phyloP scores from a whole-genome alignment of 1,284 basidiomycete genomes.

The Grifola frondosa region DNA sequence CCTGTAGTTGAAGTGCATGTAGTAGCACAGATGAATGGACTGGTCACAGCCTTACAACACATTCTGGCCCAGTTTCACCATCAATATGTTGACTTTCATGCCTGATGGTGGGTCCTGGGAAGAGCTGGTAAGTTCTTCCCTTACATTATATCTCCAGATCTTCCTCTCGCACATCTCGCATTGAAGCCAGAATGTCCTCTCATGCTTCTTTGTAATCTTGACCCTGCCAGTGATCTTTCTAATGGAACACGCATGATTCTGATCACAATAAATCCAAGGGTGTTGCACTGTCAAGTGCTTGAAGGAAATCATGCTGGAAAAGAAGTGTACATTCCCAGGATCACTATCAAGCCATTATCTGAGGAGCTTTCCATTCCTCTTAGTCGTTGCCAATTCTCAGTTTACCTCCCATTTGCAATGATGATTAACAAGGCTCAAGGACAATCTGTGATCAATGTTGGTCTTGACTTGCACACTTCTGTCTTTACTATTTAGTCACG shows the following conservation, averaged over 20 bases:
- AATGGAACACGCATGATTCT: slow-evolving; percentile 32
- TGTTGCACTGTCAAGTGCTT: slow-evolving; percentile 22
- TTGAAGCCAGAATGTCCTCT: slow-evolving; percentile 34
- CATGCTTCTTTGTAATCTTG: slow-evolving; percentile 36
- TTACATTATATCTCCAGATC: too few species aligned
- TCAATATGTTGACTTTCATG: too few species aligned
- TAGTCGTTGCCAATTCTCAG: slow-evolving; percentile 34
- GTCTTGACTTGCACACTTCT: slow-evolving; percentile 29
- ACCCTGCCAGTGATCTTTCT: slow-evolving; percentile 31
- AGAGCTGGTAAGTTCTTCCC: too few species aligned
- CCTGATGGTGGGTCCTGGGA: too few species aligned
- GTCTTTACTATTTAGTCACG: slow-evolving; percentile 42
- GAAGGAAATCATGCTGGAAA: slow-evolving; percentile 20
- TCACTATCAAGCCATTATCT: slow-evolving; percentile 17
- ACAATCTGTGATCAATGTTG: slow-evolving; percentile 33
- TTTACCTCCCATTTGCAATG: slow-evolving; percentile 39
- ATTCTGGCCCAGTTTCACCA: too few species aligned
- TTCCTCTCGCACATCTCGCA: slow-evolving; percentile 25
- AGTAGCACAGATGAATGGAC: too few species aligned
- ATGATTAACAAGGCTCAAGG: slow-evolving; percentile 44
- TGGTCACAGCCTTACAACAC: too few species aligned
- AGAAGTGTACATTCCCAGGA: slow-evolving; percentile 24
- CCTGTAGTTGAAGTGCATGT: too few species aligned
- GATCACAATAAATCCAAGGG: slow-evolving; percentile 3
- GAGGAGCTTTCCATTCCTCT: slow-evolving; percentile 24